Evolutionary conservation across 2,329 filamentous ascomycete genomes (phyloP).

Genomic region (Tolypocladium album): DNA sequence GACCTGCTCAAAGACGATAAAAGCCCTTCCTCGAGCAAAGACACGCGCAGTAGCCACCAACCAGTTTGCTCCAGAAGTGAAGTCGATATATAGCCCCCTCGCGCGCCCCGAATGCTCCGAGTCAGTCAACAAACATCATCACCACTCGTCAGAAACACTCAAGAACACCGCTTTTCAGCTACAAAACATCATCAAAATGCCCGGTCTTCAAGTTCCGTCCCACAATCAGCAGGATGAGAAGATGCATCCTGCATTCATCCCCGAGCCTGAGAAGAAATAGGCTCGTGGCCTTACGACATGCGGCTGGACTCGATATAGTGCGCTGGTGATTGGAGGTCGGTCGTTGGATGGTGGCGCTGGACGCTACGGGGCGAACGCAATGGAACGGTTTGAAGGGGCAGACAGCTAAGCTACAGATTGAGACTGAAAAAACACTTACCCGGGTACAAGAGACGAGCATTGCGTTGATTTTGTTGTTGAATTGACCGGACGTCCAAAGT

Average conservation of each 20-base stretch:
- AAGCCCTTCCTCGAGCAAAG: background rate
- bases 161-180: background rate
- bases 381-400: background rate
- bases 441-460: background rate
- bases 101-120: background rate
- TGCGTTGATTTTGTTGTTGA: background rate
- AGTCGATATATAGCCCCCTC: background rate
- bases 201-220: background rate
- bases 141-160: background rate
- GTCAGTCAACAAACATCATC: background rate
- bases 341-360: background rate
- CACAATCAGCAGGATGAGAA: background rate
- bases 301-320: background rate
- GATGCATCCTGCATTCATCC: background rate
- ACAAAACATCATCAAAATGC: background rate
- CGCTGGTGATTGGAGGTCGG: too few species aligned
- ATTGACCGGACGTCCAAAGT: background rate
- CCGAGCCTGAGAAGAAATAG: background rate
- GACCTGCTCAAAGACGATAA: background rate
- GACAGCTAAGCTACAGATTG: too few species aligned
- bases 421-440: too few species aligned
- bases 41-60: background rate
- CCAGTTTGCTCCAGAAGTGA: background rate
- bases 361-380: background rate
- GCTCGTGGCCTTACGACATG: background rate